Conservation (phyloP, 306 rosid genomes). For the Spatholobus suberectus region DNA sequence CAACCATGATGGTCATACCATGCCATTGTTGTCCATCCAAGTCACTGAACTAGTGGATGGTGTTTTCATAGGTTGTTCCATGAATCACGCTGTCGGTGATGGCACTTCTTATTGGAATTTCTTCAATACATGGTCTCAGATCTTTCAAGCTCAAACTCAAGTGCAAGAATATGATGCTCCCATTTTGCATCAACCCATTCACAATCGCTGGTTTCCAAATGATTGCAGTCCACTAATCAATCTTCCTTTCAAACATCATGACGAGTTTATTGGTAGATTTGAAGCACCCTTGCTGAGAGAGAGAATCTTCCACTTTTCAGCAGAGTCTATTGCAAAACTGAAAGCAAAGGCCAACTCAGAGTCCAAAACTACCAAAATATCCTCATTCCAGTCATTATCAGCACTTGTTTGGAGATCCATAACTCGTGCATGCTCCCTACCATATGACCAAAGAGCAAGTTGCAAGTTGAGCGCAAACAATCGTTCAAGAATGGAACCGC, state of each 20-base stretch:
- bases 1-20: conserved; percentile 21
- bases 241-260: conserved; percentile 8
- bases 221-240: neutral
- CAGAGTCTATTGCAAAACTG: neutral
- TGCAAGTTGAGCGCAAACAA: neutral
- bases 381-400: conserved; percentile 7
- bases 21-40: conserved; percentile 1
- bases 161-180: neutral
- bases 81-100: neutral
- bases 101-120: conserved; percentile 25
- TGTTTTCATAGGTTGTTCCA: conserved; percentile 15
- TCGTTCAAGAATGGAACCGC: neutral
- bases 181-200: neutral
- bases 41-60: neutral
- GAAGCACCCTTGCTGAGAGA: conserved; percentile 7
- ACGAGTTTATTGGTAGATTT: neutral
- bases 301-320: conserved; percentile 11
- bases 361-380: neutral
- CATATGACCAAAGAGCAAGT: neutral
- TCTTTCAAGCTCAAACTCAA: neutral
- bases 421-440: neutral
- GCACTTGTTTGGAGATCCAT: conserved; percentile 27
- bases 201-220: neutral
- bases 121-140: neutral
- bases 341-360: neutral